Conservation (phyloP, 2,329 filamentous ascomycete genomes). For the Verticillium klebahnii region DNA sequence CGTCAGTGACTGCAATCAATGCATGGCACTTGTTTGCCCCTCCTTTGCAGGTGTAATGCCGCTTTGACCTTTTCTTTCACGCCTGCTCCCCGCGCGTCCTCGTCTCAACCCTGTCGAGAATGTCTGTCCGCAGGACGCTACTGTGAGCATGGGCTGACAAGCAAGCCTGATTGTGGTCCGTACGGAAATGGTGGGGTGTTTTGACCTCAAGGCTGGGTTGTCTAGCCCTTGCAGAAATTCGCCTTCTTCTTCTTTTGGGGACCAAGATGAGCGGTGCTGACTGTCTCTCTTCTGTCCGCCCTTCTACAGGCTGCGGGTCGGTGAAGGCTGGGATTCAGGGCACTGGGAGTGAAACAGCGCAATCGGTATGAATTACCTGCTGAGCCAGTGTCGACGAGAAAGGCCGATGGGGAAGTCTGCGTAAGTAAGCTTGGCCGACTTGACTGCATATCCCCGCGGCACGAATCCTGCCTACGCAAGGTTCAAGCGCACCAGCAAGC, state of each 20-base stretch:
- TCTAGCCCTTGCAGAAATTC: no score
- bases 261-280: no score
- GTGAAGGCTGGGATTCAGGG: not conserved
- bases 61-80: slow-evolving; percentile 4
- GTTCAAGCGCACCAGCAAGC: not conserved
- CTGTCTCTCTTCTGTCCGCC: no score
- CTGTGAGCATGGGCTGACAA: not conserved
- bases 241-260: no score
- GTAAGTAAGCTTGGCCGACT: no score
- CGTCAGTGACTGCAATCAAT: no score
- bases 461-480: not conserved
- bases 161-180: not conserved
- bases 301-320: not conserved
- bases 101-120: not conserved
- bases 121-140: not conserved
- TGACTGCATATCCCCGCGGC: not conserved
- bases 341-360: not conserved
- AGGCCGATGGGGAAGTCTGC: no score
- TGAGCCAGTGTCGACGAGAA: not conserved
- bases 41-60: not conserved
- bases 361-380: not conserved
- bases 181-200: not conserved
- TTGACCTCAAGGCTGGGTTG: not conserved
- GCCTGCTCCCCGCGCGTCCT: not conserved
- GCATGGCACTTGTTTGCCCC: not conserved